phyloP scores from a whole-genome alignment of 495 filamentous ascomycete species.

The Cercophora scortea region DNA sequence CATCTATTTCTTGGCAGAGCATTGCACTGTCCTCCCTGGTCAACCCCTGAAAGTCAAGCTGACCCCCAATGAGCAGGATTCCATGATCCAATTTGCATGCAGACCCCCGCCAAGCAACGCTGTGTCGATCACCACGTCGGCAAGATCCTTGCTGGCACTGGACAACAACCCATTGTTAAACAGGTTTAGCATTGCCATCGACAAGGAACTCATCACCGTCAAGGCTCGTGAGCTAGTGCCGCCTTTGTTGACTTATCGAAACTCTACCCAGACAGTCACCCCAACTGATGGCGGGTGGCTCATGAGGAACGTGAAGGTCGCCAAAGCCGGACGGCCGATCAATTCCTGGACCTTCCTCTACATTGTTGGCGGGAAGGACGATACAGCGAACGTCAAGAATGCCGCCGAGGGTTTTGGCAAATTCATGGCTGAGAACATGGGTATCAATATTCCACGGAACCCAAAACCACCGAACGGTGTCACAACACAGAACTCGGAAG shows the following conservation, averaged over 20 bases:
- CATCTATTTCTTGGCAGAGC: conserved; percentile 59
- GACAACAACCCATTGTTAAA: conserved; percentile 26
- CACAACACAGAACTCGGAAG: neutral
- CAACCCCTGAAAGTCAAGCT: conserved; percentile 55
- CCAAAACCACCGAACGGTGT: neutral
- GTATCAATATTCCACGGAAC: conserved; percentile 20
- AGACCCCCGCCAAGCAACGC: conserved; percentile 59
- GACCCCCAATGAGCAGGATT: conserved; percentile 42
- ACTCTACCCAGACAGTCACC: neutral
- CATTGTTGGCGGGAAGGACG: neutral
- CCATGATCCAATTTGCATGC: conserved; percentile 66
- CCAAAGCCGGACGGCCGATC: conserved; percentile 20
- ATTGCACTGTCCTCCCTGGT: conserved; percentile 56
- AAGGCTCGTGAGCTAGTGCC: conserved; percentile 50
- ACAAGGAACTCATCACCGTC: conserved; percentile 53
- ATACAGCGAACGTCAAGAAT: conserved; percentile 11
- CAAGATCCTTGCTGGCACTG: conserved; percentile 30
- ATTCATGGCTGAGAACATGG: conserved; percentile 25
- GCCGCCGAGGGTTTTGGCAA: conserved; percentile 24
- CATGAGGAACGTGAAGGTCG: conserved; percentile 25
- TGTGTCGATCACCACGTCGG: conserved; percentile 51
- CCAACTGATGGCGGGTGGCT: conserved; percentile 31
- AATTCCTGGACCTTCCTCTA: conserved; percentile 25
- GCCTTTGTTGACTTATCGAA: conserved; percentile 46
- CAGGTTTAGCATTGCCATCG: conserved; percentile 49